Base-by-base conservation (phyloP, 192 early-diverging fungal genomes). In the Umbelopsis ramanniana region DNA sequence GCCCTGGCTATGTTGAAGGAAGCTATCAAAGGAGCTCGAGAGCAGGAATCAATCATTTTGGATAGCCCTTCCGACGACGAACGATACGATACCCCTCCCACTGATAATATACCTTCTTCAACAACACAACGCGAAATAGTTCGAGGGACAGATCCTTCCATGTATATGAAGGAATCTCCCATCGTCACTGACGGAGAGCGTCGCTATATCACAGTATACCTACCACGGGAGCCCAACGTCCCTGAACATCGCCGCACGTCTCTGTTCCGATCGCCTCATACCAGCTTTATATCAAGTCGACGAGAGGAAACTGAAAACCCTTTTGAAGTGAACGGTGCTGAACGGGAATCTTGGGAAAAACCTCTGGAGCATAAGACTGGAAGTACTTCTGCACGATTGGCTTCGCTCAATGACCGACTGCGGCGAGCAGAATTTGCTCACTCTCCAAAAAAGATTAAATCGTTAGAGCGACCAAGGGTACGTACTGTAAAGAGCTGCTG, bases 101-200 rank as follows among this genome's bases (percentile, higher is more conserved):
- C 57, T 37, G 14, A 22, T 37, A 26, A 63, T 63, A 63, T 63
- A 63, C 57, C 57, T 29, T 7, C 55, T 50, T n/a, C 48, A 21
- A 50, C 57, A 37, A 35, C 57, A 63, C 57, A 22, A 14, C 53
- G 57, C 8, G 57, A 63, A 6, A 35, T 63, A 29, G 57, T 63
- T 29, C 57, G 57, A 35, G 57, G 57, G 7, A 37, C 29, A 29
- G 57, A 63, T 63, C 12, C 57, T 2, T 63, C 57, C 12, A 33
- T 63, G 57, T 63, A 63, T 26, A 9, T 63, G 57, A 63, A 63
- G 12, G 23, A 22, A n/a, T 26, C 57, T 0, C 57, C 57, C 17
- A 63, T 63, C 10, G 26, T 26, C 57, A 37, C 57, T 37, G 57
- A 63, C 57, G 57, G 57, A 29, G 33, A 63, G 33, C 57, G 57